Percentiles rank a stretch among this genome's conserved stretches.
Evolutionary conservation across 371 early-diverging fungal genomes (phyloP).

Genomic region (Dichotomocladium elegans): DNA sequence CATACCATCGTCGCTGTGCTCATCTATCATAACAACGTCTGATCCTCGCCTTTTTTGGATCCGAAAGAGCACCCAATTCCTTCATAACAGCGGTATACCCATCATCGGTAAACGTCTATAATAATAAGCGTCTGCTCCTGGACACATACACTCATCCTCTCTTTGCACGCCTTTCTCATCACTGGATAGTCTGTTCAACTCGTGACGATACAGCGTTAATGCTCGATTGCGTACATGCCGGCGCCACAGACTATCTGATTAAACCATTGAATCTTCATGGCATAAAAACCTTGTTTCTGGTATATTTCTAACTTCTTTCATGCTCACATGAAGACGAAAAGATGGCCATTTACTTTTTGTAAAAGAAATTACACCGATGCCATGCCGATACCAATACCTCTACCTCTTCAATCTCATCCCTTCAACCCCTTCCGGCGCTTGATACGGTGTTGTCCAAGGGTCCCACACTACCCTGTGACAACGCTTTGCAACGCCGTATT

Average conservation of each 20-base stretch:
- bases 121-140: too few relatives aligned
- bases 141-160: too few relatives aligned
- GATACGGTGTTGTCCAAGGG: constrained; percentile 3
- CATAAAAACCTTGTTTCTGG: constrained; percentile 52
- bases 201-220: constrained; percentile 28
- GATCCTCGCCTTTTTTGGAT: constrained; percentile 6
- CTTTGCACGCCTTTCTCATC: too few relatives aligned
- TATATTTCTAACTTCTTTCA: too few relatives aligned
- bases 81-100: too few relatives aligned
- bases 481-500: constrained; percentile 16
- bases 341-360: too few relatives aligned
- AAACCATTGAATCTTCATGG: constrained; percentile 46
- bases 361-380: constrained; percentile 17
- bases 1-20: constrained; percentile 1
- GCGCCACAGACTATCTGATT: constrained; percentile 48
- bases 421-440: neutral
- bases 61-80: neutral
- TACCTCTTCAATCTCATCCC: constrained; percentile 2
- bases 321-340: too few relatives aligned
- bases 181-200: constrained; percentile 23
- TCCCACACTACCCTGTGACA: too few relatives aligned
- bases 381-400: constrained; percentile 12
- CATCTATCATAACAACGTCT: neutral
- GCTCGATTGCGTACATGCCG: constrained; percentile 42
- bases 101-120: too few relatives aligned